A percentile compares a stretch with the other conserved stretches of the same genome.
Evolutionary conservation across 176 grass and related monocot genomes (phyloP).

Genomic region (Cenchrus fungigraminus): DNA sequence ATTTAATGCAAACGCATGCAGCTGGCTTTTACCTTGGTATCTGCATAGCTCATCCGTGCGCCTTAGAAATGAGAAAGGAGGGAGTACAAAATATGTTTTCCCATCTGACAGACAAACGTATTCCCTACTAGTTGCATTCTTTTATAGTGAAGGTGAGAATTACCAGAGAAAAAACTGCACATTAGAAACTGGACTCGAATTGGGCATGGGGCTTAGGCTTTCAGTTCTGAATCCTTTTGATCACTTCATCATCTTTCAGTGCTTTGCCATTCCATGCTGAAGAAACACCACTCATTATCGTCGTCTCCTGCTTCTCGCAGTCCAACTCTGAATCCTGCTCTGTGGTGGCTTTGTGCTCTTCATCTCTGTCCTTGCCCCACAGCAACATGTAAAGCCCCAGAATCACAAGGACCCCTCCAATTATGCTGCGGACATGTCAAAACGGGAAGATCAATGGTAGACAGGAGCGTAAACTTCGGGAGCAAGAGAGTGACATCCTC

Average conservation of each 20-base stretch:
- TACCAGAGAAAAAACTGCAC: neutral
- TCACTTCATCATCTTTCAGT: neutral
- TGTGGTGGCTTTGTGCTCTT: conserved; percentile 16
- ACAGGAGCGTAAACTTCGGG: neutral
- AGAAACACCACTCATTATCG: neutral
- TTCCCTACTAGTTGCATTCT: neutral
- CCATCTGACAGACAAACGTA: neutral
- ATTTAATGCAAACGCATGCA: too few species aligned
- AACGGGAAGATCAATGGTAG: neutral
- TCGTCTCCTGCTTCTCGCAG: conserved; percentile 29
- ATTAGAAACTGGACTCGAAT: neutral
- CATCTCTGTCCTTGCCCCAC: conserved; percentile 81
- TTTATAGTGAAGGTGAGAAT: neutral
- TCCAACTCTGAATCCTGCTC: conserved; percentile 22
- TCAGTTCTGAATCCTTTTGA: neutral
- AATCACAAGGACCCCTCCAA: conserved; percentile 67
- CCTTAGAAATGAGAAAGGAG: too few species aligned
- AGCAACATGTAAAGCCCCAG: conserved; percentile 68
- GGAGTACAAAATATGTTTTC: too few species aligned
- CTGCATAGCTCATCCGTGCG: too few species aligned
- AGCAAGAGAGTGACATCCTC: neutral
- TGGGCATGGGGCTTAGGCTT: neutral
- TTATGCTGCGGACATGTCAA: conserved; percentile 56
- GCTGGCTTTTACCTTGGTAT: too few species aligned
- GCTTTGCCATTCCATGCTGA: neutral